Evolutionary conservation across 2,329 filamentous ascomycete genomes (phyloP), one percentile per base, ranked within the genome.

Genomic region (Myotisia sp.): DNA sequence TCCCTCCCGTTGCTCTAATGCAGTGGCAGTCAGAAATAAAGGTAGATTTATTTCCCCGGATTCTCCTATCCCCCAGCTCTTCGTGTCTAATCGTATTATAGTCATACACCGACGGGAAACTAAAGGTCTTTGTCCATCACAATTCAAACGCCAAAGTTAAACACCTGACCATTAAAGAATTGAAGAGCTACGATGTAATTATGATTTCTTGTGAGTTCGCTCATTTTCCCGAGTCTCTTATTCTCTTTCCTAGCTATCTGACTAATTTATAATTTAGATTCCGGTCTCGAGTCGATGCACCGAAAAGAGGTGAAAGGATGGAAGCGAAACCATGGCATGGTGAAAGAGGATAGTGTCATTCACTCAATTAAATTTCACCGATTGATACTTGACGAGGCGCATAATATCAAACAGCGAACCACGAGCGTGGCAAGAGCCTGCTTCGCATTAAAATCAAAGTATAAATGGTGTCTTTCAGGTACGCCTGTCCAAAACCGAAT

Each of bases 401-500:
- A 98, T 57, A 87, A 79, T 55, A 95, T 98, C 68, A 98, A 61
- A 47, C 53, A 58, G 49, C 76, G 87, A 40, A 84, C 77, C 14
- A 92, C 86, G 6, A 83, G 86, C 62, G 90, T 90, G 8, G 90
- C 90, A 14, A 92, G 83, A 56, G 87, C 90, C 26, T 95, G 87
- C 54, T 95, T 95, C 53, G 85, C 86, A 1, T 65, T 98, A 26
- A 77, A 85, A 40, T 81, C 80, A 12, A 75, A 71, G 12, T 93
- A 90, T 59, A 92, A 92, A 47, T 95, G 90, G 84, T 98, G 90
- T 53, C 66, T 98, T 39, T 90, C 82, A 10, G 90, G 90, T 6
- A 98, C 90, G 1, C 90, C 90, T 0, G 74, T 98, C 1, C 90
- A 98, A 55, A 98, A 95, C 51, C 79, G 87, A 34, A 95, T 95